Conservation (phyloP, 495 filamentous ascomycete species). For the Penicillium subrubescens region DNA sequence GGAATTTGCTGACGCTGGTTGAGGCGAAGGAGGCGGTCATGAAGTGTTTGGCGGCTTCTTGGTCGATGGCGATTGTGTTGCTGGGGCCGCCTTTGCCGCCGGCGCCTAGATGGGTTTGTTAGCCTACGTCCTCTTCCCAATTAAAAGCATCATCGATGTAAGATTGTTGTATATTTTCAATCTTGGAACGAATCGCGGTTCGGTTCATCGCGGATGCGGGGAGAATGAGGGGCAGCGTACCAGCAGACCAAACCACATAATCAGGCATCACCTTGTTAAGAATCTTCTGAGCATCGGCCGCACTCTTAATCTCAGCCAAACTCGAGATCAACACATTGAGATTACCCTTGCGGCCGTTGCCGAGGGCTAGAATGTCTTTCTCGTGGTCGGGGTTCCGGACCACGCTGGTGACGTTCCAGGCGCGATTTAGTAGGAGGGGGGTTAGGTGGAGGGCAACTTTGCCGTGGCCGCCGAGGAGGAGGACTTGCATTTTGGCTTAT, state of each 20-base stretch:
- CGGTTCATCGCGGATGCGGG: constrained; percentile 1
- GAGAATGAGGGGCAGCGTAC: constrained; percentile 38
- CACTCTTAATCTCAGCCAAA: constrained; percentile 67
- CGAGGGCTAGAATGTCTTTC: constrained; percentile 60
- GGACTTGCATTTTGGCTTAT: constrained; percentile 51
- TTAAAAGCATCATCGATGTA: background rate
- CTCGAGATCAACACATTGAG: constrained; percentile 65
- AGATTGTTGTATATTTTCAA: background rate
- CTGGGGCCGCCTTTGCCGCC: constrained; percentile 73
- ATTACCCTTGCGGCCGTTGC: constrained; percentile 54
- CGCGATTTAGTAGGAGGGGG: constrained; percentile 68
- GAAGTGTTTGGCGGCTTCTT: constrained; percentile 70
- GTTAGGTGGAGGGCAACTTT: constrained; percentile 77
- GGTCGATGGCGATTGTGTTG: constrained; percentile 64
- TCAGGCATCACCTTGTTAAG: constrained; percentile 62
- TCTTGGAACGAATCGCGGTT: background rate
- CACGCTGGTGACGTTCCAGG: constrained; percentile 75
- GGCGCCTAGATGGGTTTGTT: constrained; percentile 49
- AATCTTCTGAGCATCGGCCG: constrained; percentile 61
- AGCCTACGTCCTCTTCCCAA: background rate
- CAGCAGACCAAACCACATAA: constrained; percentile 81
- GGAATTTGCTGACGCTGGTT: constrained; percentile 66
- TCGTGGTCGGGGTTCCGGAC: constrained; percentile 73
- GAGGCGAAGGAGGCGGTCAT: constrained; percentile 63
- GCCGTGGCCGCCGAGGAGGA: constrained; percentile 81